Evolutionary conservation across 805 yeast species (phyloP).

Genomic region (Zygosaccharomyces bisporus): DNA sequence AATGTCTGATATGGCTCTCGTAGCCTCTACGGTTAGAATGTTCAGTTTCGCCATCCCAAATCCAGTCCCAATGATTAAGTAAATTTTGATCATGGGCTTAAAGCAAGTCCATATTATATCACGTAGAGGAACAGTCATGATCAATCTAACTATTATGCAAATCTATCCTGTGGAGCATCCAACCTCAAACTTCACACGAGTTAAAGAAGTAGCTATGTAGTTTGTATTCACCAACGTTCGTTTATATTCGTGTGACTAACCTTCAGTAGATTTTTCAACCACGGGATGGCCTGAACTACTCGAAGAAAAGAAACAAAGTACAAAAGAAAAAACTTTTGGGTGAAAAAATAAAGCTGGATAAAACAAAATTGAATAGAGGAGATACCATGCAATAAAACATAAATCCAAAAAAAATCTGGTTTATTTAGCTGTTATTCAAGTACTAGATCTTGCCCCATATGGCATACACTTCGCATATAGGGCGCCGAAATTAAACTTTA

Average conservation of each 20-base stretch:
- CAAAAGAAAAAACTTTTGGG: neutral
- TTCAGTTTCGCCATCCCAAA: conserved; percentile 54
- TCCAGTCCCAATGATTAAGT: conserved; percentile 67
- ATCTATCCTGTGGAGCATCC: neutral
- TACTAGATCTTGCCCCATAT: no score
- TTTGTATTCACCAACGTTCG: neutral
- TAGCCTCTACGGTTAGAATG: conserved; percentile 58
- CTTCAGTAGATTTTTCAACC: neutral
- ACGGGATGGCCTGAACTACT: neutral
- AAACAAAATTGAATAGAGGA: neutral
- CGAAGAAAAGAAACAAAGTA: no score
- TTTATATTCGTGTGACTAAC: neutral
- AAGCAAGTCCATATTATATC: conserved; percentile 48
- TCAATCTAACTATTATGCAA: neutral
- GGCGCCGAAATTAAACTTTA: no score
- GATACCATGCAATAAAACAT: no score
- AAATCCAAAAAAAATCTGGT: no score
- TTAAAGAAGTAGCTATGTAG: neutral
- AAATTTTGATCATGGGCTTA: conserved; percentile 73
- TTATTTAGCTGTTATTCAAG: no score
- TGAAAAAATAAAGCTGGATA: neutral
- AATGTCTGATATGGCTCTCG: conserved; percentile 59
- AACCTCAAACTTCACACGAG: neutral
- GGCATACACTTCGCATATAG: no score
- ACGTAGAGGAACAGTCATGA: conserved; percentile 31